A percentile compares a stretch with the other conserved stretches of the same genome.
phyloP scores from a whole-genome alignment of 768 basidiomycete genomes.

The Gloeophyllum trabeum region DNA sequence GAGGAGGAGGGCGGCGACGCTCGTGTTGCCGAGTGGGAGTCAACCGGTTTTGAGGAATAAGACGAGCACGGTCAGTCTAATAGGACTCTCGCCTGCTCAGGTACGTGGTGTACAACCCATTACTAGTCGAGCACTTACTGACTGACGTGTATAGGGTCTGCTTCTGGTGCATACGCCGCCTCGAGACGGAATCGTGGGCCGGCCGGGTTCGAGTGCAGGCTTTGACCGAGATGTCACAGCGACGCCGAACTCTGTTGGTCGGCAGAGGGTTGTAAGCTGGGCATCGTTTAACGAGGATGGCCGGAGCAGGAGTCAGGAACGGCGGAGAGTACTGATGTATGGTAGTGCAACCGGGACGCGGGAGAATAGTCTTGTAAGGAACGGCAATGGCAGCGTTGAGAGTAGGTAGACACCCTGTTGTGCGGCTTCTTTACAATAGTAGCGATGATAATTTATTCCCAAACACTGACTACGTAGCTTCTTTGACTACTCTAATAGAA shows the following conservation, averaged over 20 bases:
- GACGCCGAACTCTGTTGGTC: too few relatives aligned
- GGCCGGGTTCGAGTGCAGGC: conserved; percentile 10
- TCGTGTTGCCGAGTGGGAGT: conserved; percentile 37
- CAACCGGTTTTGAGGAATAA: conserved; percentile 36
- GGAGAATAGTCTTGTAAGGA: neutral
- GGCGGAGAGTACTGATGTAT: neutral
- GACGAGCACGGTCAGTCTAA: conserved; percentile 46
- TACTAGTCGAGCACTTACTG: conserved; percentile 1
- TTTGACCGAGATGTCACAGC: conserved; percentile 9
- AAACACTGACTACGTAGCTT: too few relatives aligned
- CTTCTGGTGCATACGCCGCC: conserved; percentile 58
- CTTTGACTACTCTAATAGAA: too few relatives aligned
- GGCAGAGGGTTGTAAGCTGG: conserved; percentile 14
- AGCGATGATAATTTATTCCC: too few relatives aligned
- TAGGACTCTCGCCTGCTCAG: conserved; percentile 70
- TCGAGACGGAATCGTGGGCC: conserved; percentile 23
- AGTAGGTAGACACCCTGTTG: too few relatives aligned
- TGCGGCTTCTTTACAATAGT: too few relatives aligned
- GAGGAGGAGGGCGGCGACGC: conserved; percentile 26
- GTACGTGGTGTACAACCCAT: conserved; percentile 21
- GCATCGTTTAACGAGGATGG: conserved; percentile 7
- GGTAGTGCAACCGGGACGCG: neutral
- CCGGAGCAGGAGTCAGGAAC: neutral
- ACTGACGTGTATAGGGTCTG: conserved; percentile 32
- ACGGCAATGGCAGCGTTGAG: neutral